Percentiles rank a stretch among this genome's conserved stretches.
Conservation (phyloP, 306 rosid species). For the Luffa aegyptiaca region DNA sequence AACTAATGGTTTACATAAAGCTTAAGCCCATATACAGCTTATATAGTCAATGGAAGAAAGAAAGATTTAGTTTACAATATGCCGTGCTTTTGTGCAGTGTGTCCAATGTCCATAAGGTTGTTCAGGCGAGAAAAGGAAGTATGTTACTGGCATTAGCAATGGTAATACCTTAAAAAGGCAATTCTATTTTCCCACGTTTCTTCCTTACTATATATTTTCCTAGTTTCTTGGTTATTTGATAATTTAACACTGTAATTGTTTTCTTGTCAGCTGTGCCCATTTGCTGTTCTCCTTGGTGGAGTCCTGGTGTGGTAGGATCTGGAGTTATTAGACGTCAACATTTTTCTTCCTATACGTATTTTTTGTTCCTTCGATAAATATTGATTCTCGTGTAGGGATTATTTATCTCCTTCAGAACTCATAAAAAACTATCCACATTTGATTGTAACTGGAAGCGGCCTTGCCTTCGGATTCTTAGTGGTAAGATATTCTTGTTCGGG, state of each 20-base stretch:
- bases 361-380: background rate
- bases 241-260: conserved; percentile 1
- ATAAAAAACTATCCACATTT: conserved; percentile 64
- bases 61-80: conserved; percentile 4
- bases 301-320: conserved; percentile 68
- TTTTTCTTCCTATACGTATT: background rate
- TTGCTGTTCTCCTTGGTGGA: conserved; percentile 61
- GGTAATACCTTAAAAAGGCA: conserved; percentile 34
- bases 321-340: background rate
- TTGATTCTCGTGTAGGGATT: conserved; percentile 47
- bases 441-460: conserved; percentile 73
- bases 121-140: conserved; percentile 67
- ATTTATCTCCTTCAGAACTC: conserved; percentile 75
- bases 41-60: background rate
- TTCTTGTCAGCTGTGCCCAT: conserved; percentile 67
- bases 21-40: background rate
- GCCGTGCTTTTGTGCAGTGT: conserved; percentile 45
- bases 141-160: conserved; percentile 76
- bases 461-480: conserved; percentile 87
- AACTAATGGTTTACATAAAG: background rate
- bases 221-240: background rate
- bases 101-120: conserved; percentile 65
- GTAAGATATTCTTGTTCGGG: conserved; percentile 25
- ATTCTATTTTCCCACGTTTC: background rate
- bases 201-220: background rate